Conservation (phyloP, 2,329 filamentous ascomycete genomes). For the Biscogniauxia sp. region DNA sequence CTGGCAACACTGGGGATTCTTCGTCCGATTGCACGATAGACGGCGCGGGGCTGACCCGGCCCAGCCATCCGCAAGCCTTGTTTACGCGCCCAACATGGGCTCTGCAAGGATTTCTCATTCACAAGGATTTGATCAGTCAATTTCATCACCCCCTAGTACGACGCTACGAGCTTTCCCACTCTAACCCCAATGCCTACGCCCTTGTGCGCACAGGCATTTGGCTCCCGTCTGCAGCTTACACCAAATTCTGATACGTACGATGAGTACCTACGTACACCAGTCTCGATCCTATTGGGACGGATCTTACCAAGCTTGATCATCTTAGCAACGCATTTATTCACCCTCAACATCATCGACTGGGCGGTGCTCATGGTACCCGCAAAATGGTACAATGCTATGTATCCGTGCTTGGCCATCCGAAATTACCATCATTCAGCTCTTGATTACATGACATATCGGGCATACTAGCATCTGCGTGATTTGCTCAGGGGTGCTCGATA, state of each 20-base stretch:
- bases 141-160: slow-evolving; percentile 21
- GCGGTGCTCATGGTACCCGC: slow-evolving; percentile 8
- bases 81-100: slow-evolving; percentile 50
- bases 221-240: slow-evolving; percentile 12
- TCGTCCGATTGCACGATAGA: slow-evolving; percentile 47
- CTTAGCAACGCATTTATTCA: slow-evolving; percentile 16
- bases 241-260: slow-evolving; percentile 2
- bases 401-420: slow-evolving; percentile 6
- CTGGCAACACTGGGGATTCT: slow-evolving; percentile 33
- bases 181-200: slow-evolving; percentile 6
- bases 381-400: slow-evolving; percentile 4
- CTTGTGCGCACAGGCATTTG: slow-evolving; percentile 16
- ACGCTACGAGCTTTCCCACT: slow-evolving; percentile 24
- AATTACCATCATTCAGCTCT: slow-evolving; percentile 11
- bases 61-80: slow-evolving; percentile 46
- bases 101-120: slow-evolving; percentile 38
- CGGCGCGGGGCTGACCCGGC: slow-evolving; percentile 39
- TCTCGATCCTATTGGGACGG: slow-evolving; percentile 7
- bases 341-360: slow-evolving; percentile 6
- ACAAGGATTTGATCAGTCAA: slow-evolving; percentile 22
- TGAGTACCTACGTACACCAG: slow-evolving; percentile 7
- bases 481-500: slow-evolving; percentile 11
- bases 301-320: slow-evolving; percentile 9
- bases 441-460: slow-evolving; percentile 14
- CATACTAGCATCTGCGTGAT: slow-evolving; percentile 16